These are phyloP conservation scores for Aspergillus persii DNA, from an alignment of 2,329 filamentous ascomycete genomes.

Conservation along the genomic window DNA sequence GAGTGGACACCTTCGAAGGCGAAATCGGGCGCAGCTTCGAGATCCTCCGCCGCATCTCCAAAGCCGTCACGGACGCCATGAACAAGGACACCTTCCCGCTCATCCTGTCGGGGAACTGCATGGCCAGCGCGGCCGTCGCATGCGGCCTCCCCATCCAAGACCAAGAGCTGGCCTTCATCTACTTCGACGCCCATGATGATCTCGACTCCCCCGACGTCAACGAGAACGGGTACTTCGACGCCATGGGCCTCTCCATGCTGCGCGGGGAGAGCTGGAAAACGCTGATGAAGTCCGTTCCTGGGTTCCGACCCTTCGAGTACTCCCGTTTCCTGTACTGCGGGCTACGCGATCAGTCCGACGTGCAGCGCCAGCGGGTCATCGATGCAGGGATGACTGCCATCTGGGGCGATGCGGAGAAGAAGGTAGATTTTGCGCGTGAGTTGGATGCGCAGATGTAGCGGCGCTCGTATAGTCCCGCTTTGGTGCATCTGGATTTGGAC, in stretches of 20 bases:
- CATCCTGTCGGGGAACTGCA: conserved; percentile 42
- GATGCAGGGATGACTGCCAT: background rate
- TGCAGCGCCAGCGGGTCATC: background rate
- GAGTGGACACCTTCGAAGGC: conserved; percentile 39
- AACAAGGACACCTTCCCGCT: conserved; percentile 35
- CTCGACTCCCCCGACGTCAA: conserved; percentile 37
- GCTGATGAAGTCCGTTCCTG: conserved; percentile 32
- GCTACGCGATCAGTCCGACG: background rate
- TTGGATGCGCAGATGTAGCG: background rate
- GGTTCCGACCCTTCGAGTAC: conserved; percentile 16
- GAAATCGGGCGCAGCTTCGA: conserved; percentile 44
- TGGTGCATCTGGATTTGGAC: conserved; percentile 40
- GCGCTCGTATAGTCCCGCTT: conserved; percentile 15
- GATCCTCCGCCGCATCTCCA: conserved; percentile 38
- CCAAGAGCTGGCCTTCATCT: conserved; percentile 34
- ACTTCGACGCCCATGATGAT: conserved; percentile 48
- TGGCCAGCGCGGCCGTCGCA: conserved; percentile 34
- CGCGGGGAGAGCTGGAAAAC: conserved; percentile 33
- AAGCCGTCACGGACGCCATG: conserved; percentile 28
- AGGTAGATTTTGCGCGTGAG: background rate
- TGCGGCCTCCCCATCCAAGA: conserved; percentile 29
- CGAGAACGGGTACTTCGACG: conserved; percentile 39
- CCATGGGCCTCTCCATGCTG: conserved; percentile 39
- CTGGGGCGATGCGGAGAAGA: background rate
- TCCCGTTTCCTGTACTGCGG: background rate